A percentile compares a stretch with the other conserved stretches of the same genome.
Evolutionary conservation across 2,329 filamentous ascomycete species (phyloP).

Genomic region (Orbilia blumenaviensis): DNA sequence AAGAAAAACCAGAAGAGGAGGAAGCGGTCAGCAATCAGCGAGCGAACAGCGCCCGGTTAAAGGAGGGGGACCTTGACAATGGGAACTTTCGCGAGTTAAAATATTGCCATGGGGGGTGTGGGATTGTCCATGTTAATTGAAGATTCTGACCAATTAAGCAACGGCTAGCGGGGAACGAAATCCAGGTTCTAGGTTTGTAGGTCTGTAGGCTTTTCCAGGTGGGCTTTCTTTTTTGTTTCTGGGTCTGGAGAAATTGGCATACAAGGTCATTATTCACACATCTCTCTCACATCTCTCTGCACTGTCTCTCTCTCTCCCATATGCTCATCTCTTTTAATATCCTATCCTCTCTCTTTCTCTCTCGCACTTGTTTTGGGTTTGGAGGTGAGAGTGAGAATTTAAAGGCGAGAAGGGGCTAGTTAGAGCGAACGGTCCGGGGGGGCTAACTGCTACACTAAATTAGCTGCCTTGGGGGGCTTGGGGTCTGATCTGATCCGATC

Average conservation of each 20-base stretch:
- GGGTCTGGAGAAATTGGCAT: not conserved
- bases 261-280: not conserved
- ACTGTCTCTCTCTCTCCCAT: not conserved
- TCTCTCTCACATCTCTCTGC: not conserved
- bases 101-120: not conserved
- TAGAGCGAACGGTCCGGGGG: constrained; percentile 9
- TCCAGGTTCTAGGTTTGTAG: not conserved
- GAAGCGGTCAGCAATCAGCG: not conserved
- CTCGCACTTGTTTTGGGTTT: no score
- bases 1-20: not conserved
- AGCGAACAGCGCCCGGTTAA: constrained; percentile 6
- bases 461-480: not conserved
- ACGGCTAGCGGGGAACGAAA: not conserved
- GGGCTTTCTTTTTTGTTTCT: no score
- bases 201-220: no score
- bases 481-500: no score
- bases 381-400: not conserved
- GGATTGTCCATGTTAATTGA: not conserved
- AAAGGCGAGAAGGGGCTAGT: not conserved
- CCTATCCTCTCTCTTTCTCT: not conserved
- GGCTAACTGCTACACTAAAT: no score
- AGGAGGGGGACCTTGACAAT: not conserved
- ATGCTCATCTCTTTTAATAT: no score
- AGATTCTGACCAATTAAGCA: not conserved
- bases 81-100: not conserved